These are phyloP conservation scores for Fennellomyces sp. DNA, from an alignment of 371 early-diverging fungal genomes.

Conservation along the genomic window DNA sequence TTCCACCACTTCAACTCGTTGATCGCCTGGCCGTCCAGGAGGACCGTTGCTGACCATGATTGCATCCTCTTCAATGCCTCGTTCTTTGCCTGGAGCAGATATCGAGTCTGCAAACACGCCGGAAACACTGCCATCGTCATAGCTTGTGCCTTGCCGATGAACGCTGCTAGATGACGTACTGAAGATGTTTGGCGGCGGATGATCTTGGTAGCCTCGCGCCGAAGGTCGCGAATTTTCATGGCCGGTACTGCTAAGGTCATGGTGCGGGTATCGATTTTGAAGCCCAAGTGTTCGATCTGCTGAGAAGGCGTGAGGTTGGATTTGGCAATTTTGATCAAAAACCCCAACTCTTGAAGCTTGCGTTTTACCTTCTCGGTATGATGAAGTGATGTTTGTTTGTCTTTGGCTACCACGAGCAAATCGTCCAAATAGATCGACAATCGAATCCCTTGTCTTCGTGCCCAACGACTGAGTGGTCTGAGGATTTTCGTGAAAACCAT, in stretches of 20 bases:
- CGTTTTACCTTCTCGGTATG: slow-evolving; percentile 15
- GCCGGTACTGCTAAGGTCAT: slow-evolving; percentile 13
- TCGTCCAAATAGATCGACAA: slow-evolving; percentile 34
- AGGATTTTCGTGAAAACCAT: slow-evolving; percentile 35
- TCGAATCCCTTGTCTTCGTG: slow-evolving; percentile 25
- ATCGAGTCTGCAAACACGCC: slow-evolving; percentile 16
- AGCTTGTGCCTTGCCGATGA: too few species aligned
- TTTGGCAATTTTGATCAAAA: background rate
- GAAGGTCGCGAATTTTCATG: slow-evolving; percentile 13
- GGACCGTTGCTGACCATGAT: background rate
- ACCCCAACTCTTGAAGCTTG: slow-evolving; percentile 8
- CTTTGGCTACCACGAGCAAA: slow-evolving; percentile 20
- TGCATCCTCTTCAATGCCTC: slow-evolving; percentile 12
- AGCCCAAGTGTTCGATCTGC: slow-evolving; percentile 5
- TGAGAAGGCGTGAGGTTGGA: slow-evolving; percentile 14
- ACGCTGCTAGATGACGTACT: too few species aligned
- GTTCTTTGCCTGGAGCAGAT: slow-evolving; percentile 9
- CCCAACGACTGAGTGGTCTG: slow-evolving; percentile 27
- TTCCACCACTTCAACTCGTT: slow-evolving; percentile 26
- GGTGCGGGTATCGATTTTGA: background rate
- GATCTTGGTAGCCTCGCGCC: too few species aligned
- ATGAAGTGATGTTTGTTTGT: too few species aligned
- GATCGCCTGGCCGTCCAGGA: background rate
- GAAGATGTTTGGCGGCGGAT: too few species aligned
- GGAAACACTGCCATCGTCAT: slow-evolving; percentile 6